Evolutionary conservation across 2,329 filamentous ascomycete genomes (phyloP), one percentile per base, ranked within the genome.

Genomic region (Stachybotrys echinatus): DNA sequence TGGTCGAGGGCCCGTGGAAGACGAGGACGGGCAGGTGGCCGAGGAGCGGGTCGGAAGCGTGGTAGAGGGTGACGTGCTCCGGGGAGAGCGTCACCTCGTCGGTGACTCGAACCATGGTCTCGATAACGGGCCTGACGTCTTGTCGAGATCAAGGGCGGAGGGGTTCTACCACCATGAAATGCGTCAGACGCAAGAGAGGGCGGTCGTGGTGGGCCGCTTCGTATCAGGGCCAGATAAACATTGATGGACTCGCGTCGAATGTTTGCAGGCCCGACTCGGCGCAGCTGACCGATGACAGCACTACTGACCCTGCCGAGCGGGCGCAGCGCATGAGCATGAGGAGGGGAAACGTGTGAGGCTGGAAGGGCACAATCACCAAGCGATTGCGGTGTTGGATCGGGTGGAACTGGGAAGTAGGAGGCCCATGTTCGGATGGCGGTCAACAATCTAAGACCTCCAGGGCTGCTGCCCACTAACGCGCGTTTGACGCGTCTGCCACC

Each of bases 1-100:
- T 95, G 23, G 92, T 91, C 44, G 92, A 92, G 17, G 91, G 83
- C 14, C 92, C 92, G 68, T 96, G 89, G 77, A 97, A 96, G 68
- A 96, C 80, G 58, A 97, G 79, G 59, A 97, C 77, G 47, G 92
- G 84, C 54, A 91, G 77, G 72, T 92, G 81, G 69, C 86, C 86
- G 50, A 95, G 85, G 57, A 92, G 75, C 53, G 89, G 84, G 70
- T 99, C 94, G 66, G 85, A 87, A 60, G 90, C 84, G 72, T 95
- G 87, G 77, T 95, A 97, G 62, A 96, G 88, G 64, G 83, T 85
- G 68, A 96, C 81, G 66, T 88, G 80, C 68, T 92, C 88, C 66
- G 88, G 79, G 68, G 89, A 86, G 68, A 96, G 79, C 64, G 83
- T 83, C 74, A 91, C 81, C 70, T 89, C 85, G 58, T 86, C 83